Evolutionary conservation across 768 basidiomycete species (phyloP).

Genomic region (Suillus subaureus): DNA sequence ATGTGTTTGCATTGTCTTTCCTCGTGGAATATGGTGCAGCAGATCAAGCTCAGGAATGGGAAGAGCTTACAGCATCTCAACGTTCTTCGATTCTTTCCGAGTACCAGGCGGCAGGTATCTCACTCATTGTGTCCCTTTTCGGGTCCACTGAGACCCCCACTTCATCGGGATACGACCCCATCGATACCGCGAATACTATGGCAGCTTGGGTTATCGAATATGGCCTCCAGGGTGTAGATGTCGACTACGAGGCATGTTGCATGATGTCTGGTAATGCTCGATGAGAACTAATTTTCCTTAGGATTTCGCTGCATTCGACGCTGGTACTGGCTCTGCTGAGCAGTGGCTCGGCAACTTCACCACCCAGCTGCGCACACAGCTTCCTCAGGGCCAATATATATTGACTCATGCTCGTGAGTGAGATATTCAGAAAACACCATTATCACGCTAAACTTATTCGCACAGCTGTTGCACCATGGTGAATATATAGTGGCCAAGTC

Average conservation of each 20-base stretch:
- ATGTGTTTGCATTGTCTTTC: slow-evolving; percentile 42
- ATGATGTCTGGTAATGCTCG: background rate
- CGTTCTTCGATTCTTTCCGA: slow-evolving; percentile 45
- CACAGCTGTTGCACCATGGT: slow-evolving; percentile 44
- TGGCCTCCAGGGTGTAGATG: slow-evolving; percentile 53
- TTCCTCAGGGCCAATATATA: slow-evolving; percentile 36
- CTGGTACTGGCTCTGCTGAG: slow-evolving; percentile 39
- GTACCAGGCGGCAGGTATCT: slow-evolving; percentile 58
- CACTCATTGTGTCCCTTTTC: slow-evolving; percentile 58
- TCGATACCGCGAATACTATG: slow-evolving; percentile 42
- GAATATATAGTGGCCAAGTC: background rate
- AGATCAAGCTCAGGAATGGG: slow-evolving; percentile 51
- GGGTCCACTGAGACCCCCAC: slow-evolving; percentile 48
- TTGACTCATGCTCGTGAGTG: slow-evolving; percentile 39
- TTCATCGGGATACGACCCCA: slow-evolving; percentile 40
- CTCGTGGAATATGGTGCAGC: slow-evolving; percentile 41
- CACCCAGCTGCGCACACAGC: slow-evolving; percentile 31
- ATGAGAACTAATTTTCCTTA: slow-evolving; percentile 10
- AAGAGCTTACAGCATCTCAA: slow-evolving; percentile 37
- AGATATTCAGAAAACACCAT: background rate
- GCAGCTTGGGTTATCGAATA: slow-evolving; percentile 50
- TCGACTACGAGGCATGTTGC: slow-evolving; percentile 48
- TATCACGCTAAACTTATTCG: background rate
- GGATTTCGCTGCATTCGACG: slow-evolving; percentile 36
- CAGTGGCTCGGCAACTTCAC: slow-evolving; percentile 38